Percentiles rank a stretch among this genome's conserved stretches.
Conservation (phyloP, 805 yeast species). For the Candida dendrica region DNA sequence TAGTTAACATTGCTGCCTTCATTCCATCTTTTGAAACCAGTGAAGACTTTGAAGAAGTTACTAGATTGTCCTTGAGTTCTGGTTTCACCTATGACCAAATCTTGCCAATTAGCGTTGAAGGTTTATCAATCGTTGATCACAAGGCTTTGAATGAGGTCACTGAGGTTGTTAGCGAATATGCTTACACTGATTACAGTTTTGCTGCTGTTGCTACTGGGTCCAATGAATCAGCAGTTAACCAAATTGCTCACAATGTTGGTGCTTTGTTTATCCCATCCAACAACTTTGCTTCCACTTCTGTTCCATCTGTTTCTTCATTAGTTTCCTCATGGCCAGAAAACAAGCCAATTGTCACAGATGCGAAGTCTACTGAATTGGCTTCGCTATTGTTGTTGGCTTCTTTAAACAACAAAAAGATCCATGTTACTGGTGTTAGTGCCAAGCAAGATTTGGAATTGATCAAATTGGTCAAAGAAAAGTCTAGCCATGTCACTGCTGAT, state of each 20-base stretch:
- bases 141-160: slow-evolving; percentile 60
- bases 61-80: slow-evolving; percentile 66
- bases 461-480: slow-evolving; percentile 77
- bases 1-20: slow-evolving; percentile 74
- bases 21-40: slow-evolving; percentile 56
- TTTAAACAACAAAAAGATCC: slow-evolving; percentile 76
- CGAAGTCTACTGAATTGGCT: slow-evolving; percentile 88
- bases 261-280: slow-evolving; percentile 78
- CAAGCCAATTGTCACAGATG: slow-evolving; percentile 88
- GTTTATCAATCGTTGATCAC: slow-evolving; percentile 58
- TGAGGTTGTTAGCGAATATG: slow-evolving; percentile 41
- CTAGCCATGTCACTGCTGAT: slow-evolving; percentile 82
- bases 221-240: slow-evolving; percentile 55
- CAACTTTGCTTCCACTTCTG: slow-evolving; percentile 55
- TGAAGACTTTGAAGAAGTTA: slow-evolving; percentile 55
- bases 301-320: slow-evolving; percentile 73
- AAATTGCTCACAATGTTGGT: slow-evolving; percentile 61
- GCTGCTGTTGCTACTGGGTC: slow-evolving; percentile 75
- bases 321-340: slow-evolving; percentile 76
- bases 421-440: slow-evolving; percentile 78
- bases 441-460: slow-evolving; percentile 79
- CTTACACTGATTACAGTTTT: slow-evolving; percentile 76
- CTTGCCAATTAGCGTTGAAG: slow-evolving; percentile 62
- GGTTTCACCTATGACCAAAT: slow-evolving; percentile 86
- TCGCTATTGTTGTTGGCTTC: slow-evolving; percentile 85